phyloP scores from a whole-genome alignment of 2,329 filamentous ascomycete genomes.

The Cladosporium cucumerinum region DNA sequence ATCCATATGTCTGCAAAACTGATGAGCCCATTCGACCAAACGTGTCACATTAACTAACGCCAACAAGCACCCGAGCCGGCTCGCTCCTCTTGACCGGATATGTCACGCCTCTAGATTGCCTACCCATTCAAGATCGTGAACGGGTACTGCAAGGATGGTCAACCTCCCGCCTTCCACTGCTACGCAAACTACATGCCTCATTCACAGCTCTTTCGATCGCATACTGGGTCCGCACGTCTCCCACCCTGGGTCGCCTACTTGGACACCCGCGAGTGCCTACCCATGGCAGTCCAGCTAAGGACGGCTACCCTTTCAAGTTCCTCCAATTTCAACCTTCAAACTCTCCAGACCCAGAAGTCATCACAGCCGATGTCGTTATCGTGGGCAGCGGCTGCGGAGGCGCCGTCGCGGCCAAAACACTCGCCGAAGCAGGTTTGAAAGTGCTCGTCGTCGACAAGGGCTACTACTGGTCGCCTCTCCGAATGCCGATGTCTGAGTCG shows the following conservation, averaged over 20 bases:
- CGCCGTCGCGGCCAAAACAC: slow-evolving; percentile 73
- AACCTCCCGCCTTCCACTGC: slow-evolving; percentile 52
- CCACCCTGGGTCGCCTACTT: slow-evolving; percentile 53
- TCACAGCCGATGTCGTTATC: slow-evolving; percentile 79
- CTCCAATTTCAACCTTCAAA: slow-evolving; percentile 52
- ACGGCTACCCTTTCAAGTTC: slow-evolving; percentile 57
- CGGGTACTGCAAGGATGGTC: slow-evolving; percentile 62
- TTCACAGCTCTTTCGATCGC: slow-evolving; percentile 55
- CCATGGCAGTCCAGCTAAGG: slow-evolving; percentile 50
- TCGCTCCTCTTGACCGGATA: slow-evolving; percentile 67
- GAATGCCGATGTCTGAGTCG: slow-evolving; percentile 70
- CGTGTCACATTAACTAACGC: slow-evolving; percentile 1
- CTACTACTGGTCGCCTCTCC: slow-evolving; percentile 68
- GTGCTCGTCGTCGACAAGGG: slow-evolving; percentile 82
- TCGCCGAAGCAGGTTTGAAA: slow-evolving; percentile 70
- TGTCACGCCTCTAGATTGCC: slow-evolving; percentile 58
- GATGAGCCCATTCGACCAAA: background rate
- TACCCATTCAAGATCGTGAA: slow-evolving; percentile 59
- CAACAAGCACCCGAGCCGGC: slow-evolving; percentile 56
- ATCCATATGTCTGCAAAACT: background rate
- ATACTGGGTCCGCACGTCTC: slow-evolving; percentile 55
- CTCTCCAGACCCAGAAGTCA: slow-evolving; percentile 47
- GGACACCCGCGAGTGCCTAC: slow-evolving; percentile 58
- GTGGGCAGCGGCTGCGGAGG: slow-evolving; percentile 86
- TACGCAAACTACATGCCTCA: slow-evolving; percentile 56